Evolutionary conservation across 2,329 filamentous ascomycete species (phyloP).

Genomic region (Clonostachys sp.): DNA sequence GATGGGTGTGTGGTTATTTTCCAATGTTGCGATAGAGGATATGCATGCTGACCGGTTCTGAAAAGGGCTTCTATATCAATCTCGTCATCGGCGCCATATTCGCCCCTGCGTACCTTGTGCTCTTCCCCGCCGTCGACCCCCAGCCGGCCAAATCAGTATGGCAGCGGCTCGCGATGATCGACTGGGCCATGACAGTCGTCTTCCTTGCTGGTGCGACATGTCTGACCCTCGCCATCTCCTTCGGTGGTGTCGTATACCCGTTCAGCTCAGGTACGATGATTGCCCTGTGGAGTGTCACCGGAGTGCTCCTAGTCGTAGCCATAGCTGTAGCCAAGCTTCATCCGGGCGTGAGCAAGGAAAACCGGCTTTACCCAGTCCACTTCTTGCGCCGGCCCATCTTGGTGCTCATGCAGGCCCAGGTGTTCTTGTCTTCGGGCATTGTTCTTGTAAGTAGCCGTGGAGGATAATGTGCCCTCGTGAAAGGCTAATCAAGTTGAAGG

Average conservation of each 20-base stretch:
- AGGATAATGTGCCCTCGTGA: conserved; percentile 8
- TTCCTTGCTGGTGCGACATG: conserved; percentile 28
- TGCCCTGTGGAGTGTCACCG: conserved; percentile 33
- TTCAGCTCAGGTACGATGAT: conserved; percentile 38
- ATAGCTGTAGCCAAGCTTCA: conserved; percentile 27
- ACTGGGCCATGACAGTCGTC: conserved; percentile 34
- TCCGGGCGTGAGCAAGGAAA: conserved; percentile 12
- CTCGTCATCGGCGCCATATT: conserved; percentile 33
- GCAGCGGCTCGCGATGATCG: conserved; percentile 24
- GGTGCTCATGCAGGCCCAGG: conserved; percentile 9
- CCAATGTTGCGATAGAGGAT: conserved; percentile 15
- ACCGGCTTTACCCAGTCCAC: too few relatives aligned
- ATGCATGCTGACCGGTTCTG: background rate
- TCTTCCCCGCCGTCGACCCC: conserved; percentile 11
- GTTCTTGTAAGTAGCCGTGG: conserved; percentile 4
- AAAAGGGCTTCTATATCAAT: conserved; percentile 44
- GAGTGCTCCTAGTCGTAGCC: conserved; percentile 31
- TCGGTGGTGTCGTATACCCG: conserved; percentile 36
- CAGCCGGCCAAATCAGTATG: conserved; percentile 5
- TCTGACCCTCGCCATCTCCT: conserved; percentile 37
- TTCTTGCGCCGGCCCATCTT: background rate
- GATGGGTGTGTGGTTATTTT: conserved; percentile 27
- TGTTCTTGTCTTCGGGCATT: conserved; percentile 9
- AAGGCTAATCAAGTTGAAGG: conserved; percentile 11
- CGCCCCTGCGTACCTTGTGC: conserved; percentile 13